Base-by-base conservation (phyloP, 164 flowering plant genomes). In the Chimonanthus salicifolius region DNA sequence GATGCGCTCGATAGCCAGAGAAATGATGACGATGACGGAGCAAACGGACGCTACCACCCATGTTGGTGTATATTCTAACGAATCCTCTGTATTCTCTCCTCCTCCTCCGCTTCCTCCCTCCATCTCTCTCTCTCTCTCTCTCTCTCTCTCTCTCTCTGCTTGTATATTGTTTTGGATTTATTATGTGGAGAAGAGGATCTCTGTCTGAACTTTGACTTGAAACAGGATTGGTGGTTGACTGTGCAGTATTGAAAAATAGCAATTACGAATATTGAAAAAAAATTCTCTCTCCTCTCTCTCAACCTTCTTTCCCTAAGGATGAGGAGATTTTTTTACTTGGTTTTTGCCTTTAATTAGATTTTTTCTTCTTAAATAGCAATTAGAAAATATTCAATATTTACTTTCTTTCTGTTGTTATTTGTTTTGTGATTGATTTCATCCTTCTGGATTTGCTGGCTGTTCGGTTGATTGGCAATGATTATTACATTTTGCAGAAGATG, bases 41-140 rank as follows among this genome's bases (percentile, higher is more conserved):
- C 90, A 87, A n/a, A 90, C 87, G 2, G 49, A 72, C 3, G 95
- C 91, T 50, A 90, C 90, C 18, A 88, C 82, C 95, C 95, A 90
- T 6, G 95, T 90, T 0, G 95, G 92, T 0, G 92, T 88, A 72
- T 71, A 85, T 80, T 88, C 90, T 62, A 90, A 78, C 21, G 74
- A n/a, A 6, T 20, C 64, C 11, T 47, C 51, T 3, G 2, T 4
- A 50, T 50, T 4, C 11, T 50, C 58, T 50, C 7, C 58, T 8
- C 48, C 74, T 18, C 7, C 67, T 18, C 7, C 58, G 4, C 16
- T 62, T 49, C 62, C 65, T 45, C 49, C 73, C 44, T 21, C 62
- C 69, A 64, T 72, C 58, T 72, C 72, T 70, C 48, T 45, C 18
- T 46, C 49, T 66, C 16, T 66, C 49, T 50, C 54, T 50, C 54